A percentile compares a stretch with the other conserved stretches of the same genome.
phyloP scores from a whole-genome alignment of 306 rosid species.

The Casuarina glauca region DNA sequence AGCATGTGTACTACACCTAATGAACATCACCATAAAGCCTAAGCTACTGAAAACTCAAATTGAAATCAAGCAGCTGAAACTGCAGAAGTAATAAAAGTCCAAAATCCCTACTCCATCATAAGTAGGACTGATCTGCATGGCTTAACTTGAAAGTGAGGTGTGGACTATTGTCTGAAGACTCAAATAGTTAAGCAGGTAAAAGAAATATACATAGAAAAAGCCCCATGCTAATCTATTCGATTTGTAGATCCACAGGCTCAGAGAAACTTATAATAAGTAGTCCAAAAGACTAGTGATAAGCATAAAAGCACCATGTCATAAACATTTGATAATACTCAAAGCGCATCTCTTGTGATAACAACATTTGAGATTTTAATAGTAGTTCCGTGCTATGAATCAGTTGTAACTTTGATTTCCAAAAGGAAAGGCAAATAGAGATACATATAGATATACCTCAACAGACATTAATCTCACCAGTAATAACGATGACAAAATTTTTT shows the following conservation, averaged over 20 bases:
- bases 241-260: not conserved
- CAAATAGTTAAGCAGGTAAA: not conserved
- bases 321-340: not conserved
- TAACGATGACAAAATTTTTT: not conserved
- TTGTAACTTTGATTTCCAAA: not conserved
- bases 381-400: no score
- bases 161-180: not conserved
- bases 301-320: not conserved
- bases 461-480: not conserved
- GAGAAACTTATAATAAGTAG: not conserved
- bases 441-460: not conserved
- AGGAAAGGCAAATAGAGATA: not conserved
- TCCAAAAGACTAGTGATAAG: not conserved
- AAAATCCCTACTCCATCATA: not conserved
- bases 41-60: not conserved
- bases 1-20: not conserved
- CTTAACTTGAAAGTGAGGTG: not conserved
- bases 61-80: not conserved
- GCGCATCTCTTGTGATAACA: no score
- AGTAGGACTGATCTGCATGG: not conserved
- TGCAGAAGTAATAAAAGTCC: not conserved
- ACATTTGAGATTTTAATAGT: no score
- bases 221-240: not conserved
- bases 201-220: not conserved
- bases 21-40: not conserved